Evolutionary conservation across 768 basidiomycete genomes (phyloP).

Genomic region (Leucosporidium creatinivorum): DNA sequence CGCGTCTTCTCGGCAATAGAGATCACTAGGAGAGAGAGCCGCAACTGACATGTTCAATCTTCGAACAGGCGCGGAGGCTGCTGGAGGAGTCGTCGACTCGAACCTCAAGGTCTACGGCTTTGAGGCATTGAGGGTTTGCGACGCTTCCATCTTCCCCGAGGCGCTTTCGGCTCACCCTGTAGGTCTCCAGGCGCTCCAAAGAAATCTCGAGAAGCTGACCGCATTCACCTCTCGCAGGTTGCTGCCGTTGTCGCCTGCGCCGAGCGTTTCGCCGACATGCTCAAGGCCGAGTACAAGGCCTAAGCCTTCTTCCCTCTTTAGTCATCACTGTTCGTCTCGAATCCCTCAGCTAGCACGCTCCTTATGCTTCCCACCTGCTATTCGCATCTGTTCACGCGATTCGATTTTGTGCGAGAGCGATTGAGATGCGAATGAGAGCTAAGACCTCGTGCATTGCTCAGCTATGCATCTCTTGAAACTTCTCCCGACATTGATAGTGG

Average conservation of each 20-base stretch:
- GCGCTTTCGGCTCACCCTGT: slow-evolving; percentile 28
- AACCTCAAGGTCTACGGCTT: slow-evolving; percentile 19
- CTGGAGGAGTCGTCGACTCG: slow-evolving; percentile 13
- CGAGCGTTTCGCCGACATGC: slow-evolving; percentile 24
- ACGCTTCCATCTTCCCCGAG: slow-evolving; percentile 35
- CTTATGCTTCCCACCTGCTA: too few relatives aligned
- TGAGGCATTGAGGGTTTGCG: slow-evolving; percentile 27
- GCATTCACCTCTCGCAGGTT: neutral
- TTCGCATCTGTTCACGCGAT: too few relatives aligned
- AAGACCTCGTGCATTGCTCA: too few relatives aligned
- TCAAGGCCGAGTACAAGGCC: slow-evolving; percentile 13
- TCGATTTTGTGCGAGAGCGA: too few relatives aligned
- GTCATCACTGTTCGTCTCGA: too few relatives aligned
- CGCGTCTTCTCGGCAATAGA: too few relatives aligned
- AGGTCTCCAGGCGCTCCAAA: too few relatives aligned
- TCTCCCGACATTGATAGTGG: slow-evolving; percentile 69
- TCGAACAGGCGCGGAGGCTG: neutral
- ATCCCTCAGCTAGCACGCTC: too few relatives aligned
- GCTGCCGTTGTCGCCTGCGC: slow-evolving; percentile 31
- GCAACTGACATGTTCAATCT: too few relatives aligned
- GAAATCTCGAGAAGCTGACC: neutral
- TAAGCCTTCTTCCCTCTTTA: too few relatives aligned
- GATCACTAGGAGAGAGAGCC: too few relatives aligned
- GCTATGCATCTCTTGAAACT: neutral
- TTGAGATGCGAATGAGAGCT: too few relatives aligned